These are phyloP conservation scores for Aspergillus hortae DNA, from an alignment of 2,329 filamentous ascomycete genomes.

Conservation along the genomic window DNA sequence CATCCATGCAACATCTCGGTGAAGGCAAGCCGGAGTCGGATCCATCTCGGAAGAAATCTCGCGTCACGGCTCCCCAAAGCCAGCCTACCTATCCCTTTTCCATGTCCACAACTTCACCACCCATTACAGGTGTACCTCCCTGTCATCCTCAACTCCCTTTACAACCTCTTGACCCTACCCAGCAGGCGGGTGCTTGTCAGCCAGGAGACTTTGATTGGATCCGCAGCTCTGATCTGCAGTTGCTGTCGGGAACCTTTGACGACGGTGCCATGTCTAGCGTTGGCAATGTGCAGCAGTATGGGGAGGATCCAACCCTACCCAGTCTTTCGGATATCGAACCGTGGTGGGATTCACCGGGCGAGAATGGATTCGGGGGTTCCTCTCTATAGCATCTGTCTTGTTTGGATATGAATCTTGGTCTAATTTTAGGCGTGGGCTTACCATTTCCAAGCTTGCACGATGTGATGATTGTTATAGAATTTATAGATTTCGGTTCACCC, in stretches of 20 bases:
- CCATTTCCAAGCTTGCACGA: not conserved
- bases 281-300: conserved; percentile 6
- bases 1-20: conserved; percentile 10
- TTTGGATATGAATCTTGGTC: not conserved
- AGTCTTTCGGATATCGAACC: conserved; percentile 26
- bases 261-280: conserved; percentile 19
- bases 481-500: too few relatives aligned
- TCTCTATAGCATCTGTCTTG: conserved; percentile 13
- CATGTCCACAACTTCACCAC: not conserved
- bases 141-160: conserved; percentile 5
- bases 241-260: conserved; percentile 20
- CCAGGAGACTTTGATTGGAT: conserved; percentile 29
- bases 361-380: conserved; percentile 13
- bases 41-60: conserved; percentile 22
- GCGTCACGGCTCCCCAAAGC: conserved; percentile 9
- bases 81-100: conserved; percentile 4
- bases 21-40: conserved; percentile 8
- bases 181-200: conserved; percentile 12
- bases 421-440: too few relatives aligned
- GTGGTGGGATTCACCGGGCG: conserved; percentile 29
- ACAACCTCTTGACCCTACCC: conserved; percentile 5
- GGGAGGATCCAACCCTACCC: conserved; percentile 13
- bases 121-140: not conserved
- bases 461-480: not conserved
- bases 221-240: conserved; percentile 21